Conservation (phyloP, 805 yeast genomes). For the Barnettozyma siamensis region DNA sequence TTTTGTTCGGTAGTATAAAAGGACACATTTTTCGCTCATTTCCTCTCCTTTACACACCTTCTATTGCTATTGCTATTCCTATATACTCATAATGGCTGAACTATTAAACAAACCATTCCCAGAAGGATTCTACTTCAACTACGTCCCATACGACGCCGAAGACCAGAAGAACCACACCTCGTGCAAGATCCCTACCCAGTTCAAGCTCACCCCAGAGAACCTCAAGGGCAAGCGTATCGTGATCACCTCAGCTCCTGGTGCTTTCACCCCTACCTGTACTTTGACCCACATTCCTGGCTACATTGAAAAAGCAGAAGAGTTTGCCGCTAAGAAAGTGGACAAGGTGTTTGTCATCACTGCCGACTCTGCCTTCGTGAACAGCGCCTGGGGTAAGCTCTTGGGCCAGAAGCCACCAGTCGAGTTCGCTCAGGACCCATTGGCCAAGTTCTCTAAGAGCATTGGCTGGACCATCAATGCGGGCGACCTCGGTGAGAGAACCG, state of each 20-base stretch:
- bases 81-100: conserved; percentile 11
- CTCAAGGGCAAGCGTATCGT: conserved; percentile 37
- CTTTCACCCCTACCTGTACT: conserved; percentile 81
- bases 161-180: conserved; percentile 23
- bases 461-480: conserved; percentile 56
- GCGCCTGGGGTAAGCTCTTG: conserved; percentile 55
- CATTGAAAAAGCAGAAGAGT: conserved; percentile 41
- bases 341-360: conserved; percentile 54
- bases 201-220: conserved; percentile 22
- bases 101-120: conserved; percentile 24
- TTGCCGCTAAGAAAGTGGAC: conserved; percentile 57
- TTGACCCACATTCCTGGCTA: conserved; percentile 68
- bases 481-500: conserved; percentile 52
- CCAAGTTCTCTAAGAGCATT: conserved; percentile 49
- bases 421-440: conserved; percentile 65
- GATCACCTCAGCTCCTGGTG: conserved; percentile 78
- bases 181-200: conserved; percentile 22
- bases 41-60: background rate
- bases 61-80: background rate
- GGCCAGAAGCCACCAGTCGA: conserved; percentile 29
- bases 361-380: conserved; percentile 65
- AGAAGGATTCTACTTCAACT: conserved; percentile 24
- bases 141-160: conserved; percentile 24
- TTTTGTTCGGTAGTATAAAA: background rate
- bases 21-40: background rate